These are phyloP conservation scores for Boletus chippewaensis DNA, from an alignment of 1,284 basidiomycete species.

Conservation along the genomic window DNA sequence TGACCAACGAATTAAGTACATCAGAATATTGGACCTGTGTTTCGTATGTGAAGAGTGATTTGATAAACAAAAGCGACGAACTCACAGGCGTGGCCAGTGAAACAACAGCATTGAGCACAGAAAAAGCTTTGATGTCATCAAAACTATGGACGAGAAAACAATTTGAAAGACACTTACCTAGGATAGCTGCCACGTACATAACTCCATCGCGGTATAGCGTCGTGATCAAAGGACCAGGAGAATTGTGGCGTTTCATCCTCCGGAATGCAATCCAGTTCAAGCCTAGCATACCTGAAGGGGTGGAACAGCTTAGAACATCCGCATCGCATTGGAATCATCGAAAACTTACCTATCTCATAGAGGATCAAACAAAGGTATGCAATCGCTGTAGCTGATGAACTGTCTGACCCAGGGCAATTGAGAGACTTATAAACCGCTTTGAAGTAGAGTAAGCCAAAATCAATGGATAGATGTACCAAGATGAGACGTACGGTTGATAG, in stretches of 20 bases:
- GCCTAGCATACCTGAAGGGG: conserved; percentile 14
- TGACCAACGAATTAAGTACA: conserved; percentile 19
- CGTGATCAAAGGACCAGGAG: conserved; percentile 11
- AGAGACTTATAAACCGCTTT: conserved; percentile 15
- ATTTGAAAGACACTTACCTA: conserved; percentile 2
- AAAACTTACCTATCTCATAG: conserved; percentile 15
- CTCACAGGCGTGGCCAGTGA: conserved; percentile 12
- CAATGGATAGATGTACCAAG: not conserved
- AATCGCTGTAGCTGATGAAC: conserved; percentile 6
- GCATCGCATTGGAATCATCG: not conserved
- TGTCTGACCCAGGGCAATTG: conserved; percentile 11
- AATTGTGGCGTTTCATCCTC: conserved; percentile 13
- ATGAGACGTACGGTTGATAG: conserved; percentile 8
- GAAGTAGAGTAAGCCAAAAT: not conserved
- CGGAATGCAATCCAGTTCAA: conserved; percentile 21
- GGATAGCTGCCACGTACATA: conserved; percentile 19
- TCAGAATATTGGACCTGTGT: conserved; percentile 14
- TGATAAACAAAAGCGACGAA: not conserved
- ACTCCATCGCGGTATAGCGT: conserved; percentile 23
- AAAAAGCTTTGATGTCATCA: conserved; percentile 16
- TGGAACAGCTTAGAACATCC: not conserved
- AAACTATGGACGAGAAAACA: not conserved
- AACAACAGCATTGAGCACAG: conserved; percentile 16
- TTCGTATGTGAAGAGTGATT: not conserved
- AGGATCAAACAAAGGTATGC: conserved; percentile 14